Evolutionary conservation across 805 yeast genomes (phyloP).

Genomic region (Candida chilensis): DNA sequence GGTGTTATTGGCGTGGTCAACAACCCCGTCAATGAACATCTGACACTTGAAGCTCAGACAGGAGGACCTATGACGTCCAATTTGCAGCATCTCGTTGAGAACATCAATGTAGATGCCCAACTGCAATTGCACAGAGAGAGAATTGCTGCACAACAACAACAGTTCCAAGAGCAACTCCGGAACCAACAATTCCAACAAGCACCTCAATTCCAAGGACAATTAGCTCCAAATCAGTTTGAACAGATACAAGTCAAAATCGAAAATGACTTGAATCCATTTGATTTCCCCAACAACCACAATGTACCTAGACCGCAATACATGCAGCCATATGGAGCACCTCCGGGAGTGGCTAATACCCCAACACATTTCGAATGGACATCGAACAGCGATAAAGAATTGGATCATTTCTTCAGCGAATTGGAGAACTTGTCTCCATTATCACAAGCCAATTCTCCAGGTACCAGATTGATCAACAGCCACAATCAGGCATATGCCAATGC

Average conservation of each 20-base stretch:
- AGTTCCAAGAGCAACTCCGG: too few relatives aligned
- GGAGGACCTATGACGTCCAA: conserved; percentile 27
- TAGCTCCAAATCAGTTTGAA: too few relatives aligned
- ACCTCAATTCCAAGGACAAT: not conserved
- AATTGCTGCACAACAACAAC: too few relatives aligned
- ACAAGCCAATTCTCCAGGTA: too few relatives aligned
- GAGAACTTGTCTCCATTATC: conserved; percentile 15
- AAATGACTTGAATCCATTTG: conserved; percentile 1
- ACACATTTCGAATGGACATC: conserved; percentile 25
- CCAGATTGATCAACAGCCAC: too few relatives aligned
- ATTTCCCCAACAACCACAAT: conserved; percentile 1
- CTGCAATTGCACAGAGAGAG: too few relatives aligned
- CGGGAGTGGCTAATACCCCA: conserved; percentile 3
- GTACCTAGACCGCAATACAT: not conserved
- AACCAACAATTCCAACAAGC: too few relatives aligned
- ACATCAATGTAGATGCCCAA: conserved; percentile 8
- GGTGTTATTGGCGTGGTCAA: conserved; percentile 9
- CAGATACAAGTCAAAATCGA: conserved; percentile 1
- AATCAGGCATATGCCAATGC: too few relatives aligned
- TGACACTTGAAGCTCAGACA: conserved; percentile 18
- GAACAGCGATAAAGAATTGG: conserved; percentile 18
- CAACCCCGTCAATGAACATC: conserved; percentile 11
- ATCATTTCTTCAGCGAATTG: conserved; percentile 39
- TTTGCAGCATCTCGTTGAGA: conserved; percentile 25
- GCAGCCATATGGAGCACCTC: conserved; percentile 3